Evolutionary conservation across 345 rosid genomes (phyloP).

Genomic region (Pelargonium nanum): DNA sequence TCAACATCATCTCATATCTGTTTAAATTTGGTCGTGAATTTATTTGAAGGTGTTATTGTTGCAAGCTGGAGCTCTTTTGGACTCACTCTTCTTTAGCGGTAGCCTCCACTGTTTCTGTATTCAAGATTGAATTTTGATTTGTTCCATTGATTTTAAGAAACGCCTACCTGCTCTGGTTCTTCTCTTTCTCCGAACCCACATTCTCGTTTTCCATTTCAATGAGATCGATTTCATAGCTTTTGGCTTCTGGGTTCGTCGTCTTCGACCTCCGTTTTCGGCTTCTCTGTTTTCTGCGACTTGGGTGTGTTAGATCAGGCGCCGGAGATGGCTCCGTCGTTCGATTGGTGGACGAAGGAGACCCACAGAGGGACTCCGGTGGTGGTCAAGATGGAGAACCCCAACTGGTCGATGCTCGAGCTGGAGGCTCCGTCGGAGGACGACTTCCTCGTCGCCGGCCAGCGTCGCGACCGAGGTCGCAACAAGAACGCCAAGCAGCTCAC

Average conservation of each 20-base stretch:
- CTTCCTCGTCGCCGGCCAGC: slow-evolving; percentile 30
- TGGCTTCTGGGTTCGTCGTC: background rate
- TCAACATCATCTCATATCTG: no score
- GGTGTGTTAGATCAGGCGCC: no score
- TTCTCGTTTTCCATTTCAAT: background rate
- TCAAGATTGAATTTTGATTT: no score
- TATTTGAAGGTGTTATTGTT: no score
- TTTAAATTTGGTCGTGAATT: no score
- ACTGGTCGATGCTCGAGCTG: slow-evolving; percentile 95
- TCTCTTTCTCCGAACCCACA: background rate
- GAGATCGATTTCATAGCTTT: background rate
- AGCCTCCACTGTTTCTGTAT: no score
- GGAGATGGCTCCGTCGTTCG: slow-evolving; percentile 66
- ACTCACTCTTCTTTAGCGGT: no score
- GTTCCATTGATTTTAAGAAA: background rate
- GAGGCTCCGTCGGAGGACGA: slow-evolving; percentile 72
- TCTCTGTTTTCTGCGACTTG: background rate
- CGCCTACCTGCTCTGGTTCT: background rate
- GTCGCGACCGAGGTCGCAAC: slow-evolving; percentile 33
- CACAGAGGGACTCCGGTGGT: slow-evolving; percentile 91
- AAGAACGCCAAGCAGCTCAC: slow-evolving; percentile 97
- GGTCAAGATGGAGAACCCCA: slow-evolving; percentile 97
- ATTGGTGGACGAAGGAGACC: slow-evolving; percentile 69
- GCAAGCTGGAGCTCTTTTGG: no score
- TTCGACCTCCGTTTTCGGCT: background rate